Percentiles rank a stretch among this genome's conserved stretches.
phyloP scores from a whole-genome alignment of 306 rosid genomes.

The Corylus americana region DNA sequence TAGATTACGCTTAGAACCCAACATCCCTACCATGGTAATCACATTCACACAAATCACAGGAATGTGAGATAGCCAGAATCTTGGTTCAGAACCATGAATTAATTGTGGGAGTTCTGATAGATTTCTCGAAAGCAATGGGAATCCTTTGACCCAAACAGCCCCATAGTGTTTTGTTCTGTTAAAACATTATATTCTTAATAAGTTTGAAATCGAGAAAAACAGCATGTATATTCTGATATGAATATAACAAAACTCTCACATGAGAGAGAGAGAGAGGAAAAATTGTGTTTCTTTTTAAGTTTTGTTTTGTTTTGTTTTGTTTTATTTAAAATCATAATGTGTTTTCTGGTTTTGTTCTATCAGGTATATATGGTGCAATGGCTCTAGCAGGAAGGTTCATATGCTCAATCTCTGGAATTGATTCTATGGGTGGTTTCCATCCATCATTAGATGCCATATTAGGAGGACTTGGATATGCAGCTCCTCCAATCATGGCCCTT shows the following conservation, averaged over 20 bases:
- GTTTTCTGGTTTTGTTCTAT: constrained; percentile 14
- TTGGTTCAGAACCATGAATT: not conserved
- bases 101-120: not conserved
- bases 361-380: constrained; percentile 97
- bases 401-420: constrained; percentile 84
- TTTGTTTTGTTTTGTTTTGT: not conserved
- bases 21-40: no score
- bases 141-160: not conserved
- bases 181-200: no score
- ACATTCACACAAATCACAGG: no score
- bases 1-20: no score
- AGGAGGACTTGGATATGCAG: constrained; percentile 88
- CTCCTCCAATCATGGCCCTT: constrained; percentile 95
- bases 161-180: not conserved
- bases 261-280: not conserved
- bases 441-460: constrained; percentile 78
- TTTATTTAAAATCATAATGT: not conserved
- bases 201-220: no score
- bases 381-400: constrained; percentile 84
- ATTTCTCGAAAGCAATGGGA: not conserved
- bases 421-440: constrained; percentile 81
- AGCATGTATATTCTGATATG: no score
- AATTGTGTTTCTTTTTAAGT: not conserved
- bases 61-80: not conserved
- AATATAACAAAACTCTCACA: no score